A percentile compares a stretch with the other conserved stretches of the same genome.
phyloP scores from a whole-genome alignment of 2,329 filamentous ascomycete species.

The Aspergillus fructus region DNA sequence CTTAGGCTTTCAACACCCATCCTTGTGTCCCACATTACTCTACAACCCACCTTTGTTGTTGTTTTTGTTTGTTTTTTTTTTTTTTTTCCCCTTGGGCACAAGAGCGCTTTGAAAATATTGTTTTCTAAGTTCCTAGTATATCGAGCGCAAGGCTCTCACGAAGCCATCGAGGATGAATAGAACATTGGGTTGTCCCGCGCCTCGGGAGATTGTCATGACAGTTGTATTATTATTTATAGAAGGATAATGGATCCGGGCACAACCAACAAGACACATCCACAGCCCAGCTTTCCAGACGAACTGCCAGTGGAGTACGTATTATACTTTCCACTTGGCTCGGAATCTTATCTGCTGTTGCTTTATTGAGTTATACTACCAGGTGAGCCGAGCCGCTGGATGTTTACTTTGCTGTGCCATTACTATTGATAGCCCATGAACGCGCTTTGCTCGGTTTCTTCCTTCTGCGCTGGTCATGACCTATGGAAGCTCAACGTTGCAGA shows the following conservation, averaged over 20 bases:
- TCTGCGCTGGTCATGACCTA: not conserved
- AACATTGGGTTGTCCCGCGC: not conserved
- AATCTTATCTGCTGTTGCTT: no score
- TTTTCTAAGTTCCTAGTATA: not conserved
- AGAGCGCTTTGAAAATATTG: no score
- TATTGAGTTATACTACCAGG: not conserved
- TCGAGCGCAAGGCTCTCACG: not conserved
- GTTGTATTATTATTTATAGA: not conserved
- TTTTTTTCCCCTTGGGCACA: not conserved
- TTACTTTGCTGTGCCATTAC: not conserved
- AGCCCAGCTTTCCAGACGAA: not conserved
- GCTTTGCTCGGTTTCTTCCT: not conserved
- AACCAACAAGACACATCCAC: not conserved
- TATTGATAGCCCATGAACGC: not conserved
- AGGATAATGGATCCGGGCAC: conserved; percentile 4
- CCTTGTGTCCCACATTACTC: not conserved
- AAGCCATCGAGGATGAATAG: not conserved
- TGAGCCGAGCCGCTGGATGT: not conserved
- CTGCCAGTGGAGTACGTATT: not conserved
- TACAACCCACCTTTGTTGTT: not conserved
- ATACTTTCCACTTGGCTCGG: not conserved
- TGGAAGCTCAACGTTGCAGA: not conserved
- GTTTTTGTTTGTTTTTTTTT: not conserved
- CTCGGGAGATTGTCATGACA: not conserved
- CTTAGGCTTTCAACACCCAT: not conserved